These are phyloP conservation scores for Wickerhamomyces sp. DNA, from an alignment of 1,139 yeast genomes.

Conservation along the genomic window DNA sequence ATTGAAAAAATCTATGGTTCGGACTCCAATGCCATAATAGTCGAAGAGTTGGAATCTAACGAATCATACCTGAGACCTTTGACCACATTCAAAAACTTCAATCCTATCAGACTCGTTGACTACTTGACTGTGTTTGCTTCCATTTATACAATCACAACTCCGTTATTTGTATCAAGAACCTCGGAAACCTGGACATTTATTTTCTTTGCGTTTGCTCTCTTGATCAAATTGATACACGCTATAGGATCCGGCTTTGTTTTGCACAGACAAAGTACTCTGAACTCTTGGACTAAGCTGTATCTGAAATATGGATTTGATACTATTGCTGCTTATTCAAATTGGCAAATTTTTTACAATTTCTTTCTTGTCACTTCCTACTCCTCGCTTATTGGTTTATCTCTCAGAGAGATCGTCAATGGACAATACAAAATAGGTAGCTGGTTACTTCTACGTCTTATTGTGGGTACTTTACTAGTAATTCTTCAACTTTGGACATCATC, in stretches of 20 bases:
- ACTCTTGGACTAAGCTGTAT: constrained; percentile 63
- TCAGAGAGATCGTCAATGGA: constrained; percentile 31
- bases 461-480: constrained; percentile 49
- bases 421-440: constrained; percentile 33
- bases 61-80: constrained; percentile 51
- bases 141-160: constrained; percentile 39
- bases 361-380: constrained; percentile 39
- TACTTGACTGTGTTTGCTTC: constrained; percentile 47
- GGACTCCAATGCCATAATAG: constrained; percentile 19
- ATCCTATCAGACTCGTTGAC: constrained; percentile 62
- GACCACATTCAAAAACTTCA: constrained; percentile 57
- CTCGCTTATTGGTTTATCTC: constrained; percentile 28
- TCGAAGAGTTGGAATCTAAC: constrained; percentile 30
- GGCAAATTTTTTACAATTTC: constrained; percentile 67
- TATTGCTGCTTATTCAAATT: constrained; percentile 66
- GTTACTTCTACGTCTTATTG: constrained; percentile 51
- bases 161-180: constrained; percentile 37
- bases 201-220: constrained; percentile 45
- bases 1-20: constrained; percentile 70
- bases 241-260: constrained; percentile 49
- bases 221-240: constrained; percentile 49
- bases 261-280: constrained; percentile 54
- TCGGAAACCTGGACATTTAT: constrained; percentile 25
- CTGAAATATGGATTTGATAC: constrained; percentile 65
- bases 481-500: constrained; percentile 70